Evolutionary conservation across 2,329 filamentous ascomycete species (phyloP), one percentile per base, ranked within the genome.

Genomic region (Fusarium musae): DNA sequence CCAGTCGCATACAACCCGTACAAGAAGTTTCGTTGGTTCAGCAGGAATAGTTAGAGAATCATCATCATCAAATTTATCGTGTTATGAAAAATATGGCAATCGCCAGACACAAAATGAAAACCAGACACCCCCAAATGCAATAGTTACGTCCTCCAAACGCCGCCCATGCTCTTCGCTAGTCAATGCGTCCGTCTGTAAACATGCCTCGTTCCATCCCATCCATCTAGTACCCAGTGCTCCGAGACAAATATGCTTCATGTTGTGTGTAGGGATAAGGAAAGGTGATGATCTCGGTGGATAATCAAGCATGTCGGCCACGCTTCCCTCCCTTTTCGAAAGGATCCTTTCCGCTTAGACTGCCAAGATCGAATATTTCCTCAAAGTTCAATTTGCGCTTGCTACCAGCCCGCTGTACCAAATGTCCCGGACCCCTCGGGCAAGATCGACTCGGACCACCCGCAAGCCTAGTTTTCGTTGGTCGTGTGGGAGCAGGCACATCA

Each of bases 341-440:
- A 69, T 93, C 92, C 78, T 92, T 92, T 47, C 88, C 88, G 66
- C 87, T 87, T 57, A 93, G 80, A 72, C 89, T 90, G 59, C 90
- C 89, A 12, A 78, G 63, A 36, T 94, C 92, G 78, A 95, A 95
- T 60, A 94, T 91, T 77, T 95, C 93, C 30, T 90, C 89, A 77
- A 93, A 88, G 75, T 93, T 92, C 75, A 93, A 87, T 76, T 92
- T 89, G 46, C 93, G 88, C 81, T 96, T 96, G 75, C 90, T 87
- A 4, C 93, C 93, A 13, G 92, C 89, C 11, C 89, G 90, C 66
- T 87, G 87, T 9, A 90, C 90, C 13, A 93, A 82, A 53, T 87
- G 85, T 72, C 80, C 76, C 23, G 76, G 76, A 59, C 79, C 71
- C 37, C 79, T 75, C 28, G 79, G 69, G 39, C 73, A 70, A 40